Percentiles rank a stretch among this genome's conserved stretches.
phyloP scores from a whole-genome alignment of 768 basidiomycete species.

The Myochromella boudieri region DNA sequence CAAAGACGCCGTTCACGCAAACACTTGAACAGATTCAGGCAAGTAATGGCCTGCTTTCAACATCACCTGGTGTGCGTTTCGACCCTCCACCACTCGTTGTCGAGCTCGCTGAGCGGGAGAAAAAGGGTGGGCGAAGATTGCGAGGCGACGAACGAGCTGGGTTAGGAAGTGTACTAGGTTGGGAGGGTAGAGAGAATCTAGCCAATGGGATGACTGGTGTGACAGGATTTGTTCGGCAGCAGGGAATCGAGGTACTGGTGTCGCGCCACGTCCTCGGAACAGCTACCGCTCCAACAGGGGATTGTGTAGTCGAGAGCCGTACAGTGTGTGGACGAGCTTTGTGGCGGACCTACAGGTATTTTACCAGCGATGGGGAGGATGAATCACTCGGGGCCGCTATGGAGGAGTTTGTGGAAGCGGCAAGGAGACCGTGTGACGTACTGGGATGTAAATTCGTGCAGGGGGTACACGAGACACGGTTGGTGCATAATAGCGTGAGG shows the following conservation, averaged over 20 bases:
- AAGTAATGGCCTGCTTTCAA: constrained; percentile 43
- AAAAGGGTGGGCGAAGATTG: constrained; percentile 29
- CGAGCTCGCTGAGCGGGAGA: constrained; percentile 52
- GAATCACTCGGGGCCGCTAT: constrained; percentile 45
- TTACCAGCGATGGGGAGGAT: constrained; percentile 32
- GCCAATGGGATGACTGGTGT: constrained; percentile 49
- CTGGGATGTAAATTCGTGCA: constrained; percentile 31
- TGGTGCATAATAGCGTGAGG: constrained; percentile 37
- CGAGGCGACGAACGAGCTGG: constrained; percentile 59
- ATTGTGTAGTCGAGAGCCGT: background rate
- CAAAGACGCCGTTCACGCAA: constrained; percentile 33
- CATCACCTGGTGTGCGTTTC: constrained; percentile 51
- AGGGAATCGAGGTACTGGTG: constrained; percentile 16
- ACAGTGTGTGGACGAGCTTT: constrained; percentile 44
- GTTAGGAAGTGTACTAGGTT: constrained; percentile 56
- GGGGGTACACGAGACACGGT: constrained; percentile 45
- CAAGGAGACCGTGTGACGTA: constrained; percentile 35
- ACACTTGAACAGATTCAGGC: constrained; percentile 42
- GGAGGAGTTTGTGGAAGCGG: constrained; percentile 26
- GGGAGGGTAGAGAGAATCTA: constrained; percentile 47
- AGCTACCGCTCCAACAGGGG: background rate
- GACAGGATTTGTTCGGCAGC: constrained; percentile 42
- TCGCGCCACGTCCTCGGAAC: constrained; percentile 1
- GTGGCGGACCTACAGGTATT: constrained; percentile 55
- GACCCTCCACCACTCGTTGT: constrained; percentile 47